Evolutionary conservation across 2,329 filamentous ascomycete genomes (phyloP), one percentile per base, ranked within the genome.

Genomic region (Aspergillus sp.): DNA sequence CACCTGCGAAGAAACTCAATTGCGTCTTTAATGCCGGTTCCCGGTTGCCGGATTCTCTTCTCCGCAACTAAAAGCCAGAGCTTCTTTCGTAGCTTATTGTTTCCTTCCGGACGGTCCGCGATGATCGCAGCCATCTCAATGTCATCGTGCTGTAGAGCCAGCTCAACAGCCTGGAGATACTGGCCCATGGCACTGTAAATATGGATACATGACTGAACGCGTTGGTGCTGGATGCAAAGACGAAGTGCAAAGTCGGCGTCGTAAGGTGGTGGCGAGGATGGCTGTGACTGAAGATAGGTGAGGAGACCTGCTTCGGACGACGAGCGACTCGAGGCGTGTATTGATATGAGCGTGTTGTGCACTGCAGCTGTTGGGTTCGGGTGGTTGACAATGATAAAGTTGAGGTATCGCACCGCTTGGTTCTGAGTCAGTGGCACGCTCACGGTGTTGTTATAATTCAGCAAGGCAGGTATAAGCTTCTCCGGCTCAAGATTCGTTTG

Each of bases 131-230:
- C 95, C 6, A 98, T 86, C 61, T 97, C 92, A 50, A 97, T 86
- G 70, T 96, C 89, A 66, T 92, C 84, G 72, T 98, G 91, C 47
- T 93, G 90, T 34, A 99, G 82, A 1, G 95, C 95, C 4, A 99
- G 84, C 69, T 96, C 91, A 4, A 99, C 95, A 1, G 93, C 93
- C 73, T 96, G 91, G 17, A 91, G 84, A 70, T 96, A 97, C 73
- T 98, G 92, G 0, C 89, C 89, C 93, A 99, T 99, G 60, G 88
- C 90, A 56, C 90, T 96, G 79, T 98, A 99, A 61, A 99, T 97
- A 74, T 98, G 93, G 5, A 98, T 93, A 70, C 93, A 96, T 13
- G 91, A 96, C 62, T 96, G 87, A 1, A 97, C 93, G 45, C 95
- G 89, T 65, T 93, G 88, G 75, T 99, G 88, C 68, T 97, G 90